These are phyloP conservation scores for Penicillium cinerascens DNA, from an alignment of 495 filamentous ascomycete genomes.

Conservation along the genomic window DNA sequence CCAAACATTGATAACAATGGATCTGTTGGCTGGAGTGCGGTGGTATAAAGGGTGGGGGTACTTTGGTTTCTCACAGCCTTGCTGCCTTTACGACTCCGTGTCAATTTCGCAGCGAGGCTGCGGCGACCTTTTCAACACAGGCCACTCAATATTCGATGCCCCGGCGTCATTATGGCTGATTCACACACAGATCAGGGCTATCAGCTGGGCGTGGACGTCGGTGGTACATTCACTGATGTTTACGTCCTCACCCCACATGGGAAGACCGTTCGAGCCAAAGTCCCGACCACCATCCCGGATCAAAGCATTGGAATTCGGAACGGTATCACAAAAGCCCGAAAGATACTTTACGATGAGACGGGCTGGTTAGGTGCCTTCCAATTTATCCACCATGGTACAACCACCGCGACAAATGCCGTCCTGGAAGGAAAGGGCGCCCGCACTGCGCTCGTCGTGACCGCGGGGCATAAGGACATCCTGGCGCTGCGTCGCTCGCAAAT, in stretches of 20 bases:
- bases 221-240: slow-evolving; percentile 51
- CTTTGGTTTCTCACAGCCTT: background rate
- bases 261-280: slow-evolving; percentile 41
- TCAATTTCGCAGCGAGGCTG: background rate
- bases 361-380: slow-evolving; percentile 28
- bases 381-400: slow-evolving; percentile 42
- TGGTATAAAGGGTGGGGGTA: background rate
- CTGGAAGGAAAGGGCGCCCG: slow-evolving; percentile 42
- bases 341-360: slow-evolving; percentile 22
- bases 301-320: slow-evolving; percentile 48
- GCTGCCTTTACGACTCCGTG: background rate
- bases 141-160: background rate
- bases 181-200: slow-evolving; percentile 13
- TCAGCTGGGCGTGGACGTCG: slow-evolving; percentile 42
- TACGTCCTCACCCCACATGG: slow-evolving; percentile 42
- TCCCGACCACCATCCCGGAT: slow-evolving; percentile 45
- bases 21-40: background rate
- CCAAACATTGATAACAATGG: background rate
- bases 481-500: slow-evolving; percentile 45
- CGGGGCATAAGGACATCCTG: slow-evolving; percentile 42
- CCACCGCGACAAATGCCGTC: slow-evolving; percentile 40
- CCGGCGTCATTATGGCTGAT: background rate
- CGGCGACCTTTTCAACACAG: background rate
- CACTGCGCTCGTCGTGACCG: slow-evolving; percentile 38
- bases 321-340: slow-evolving; percentile 37